phyloP scores from a whole-genome alignment of 2,329 filamentous ascomycete genomes.

The Colletotrichum caudatum region DNA sequence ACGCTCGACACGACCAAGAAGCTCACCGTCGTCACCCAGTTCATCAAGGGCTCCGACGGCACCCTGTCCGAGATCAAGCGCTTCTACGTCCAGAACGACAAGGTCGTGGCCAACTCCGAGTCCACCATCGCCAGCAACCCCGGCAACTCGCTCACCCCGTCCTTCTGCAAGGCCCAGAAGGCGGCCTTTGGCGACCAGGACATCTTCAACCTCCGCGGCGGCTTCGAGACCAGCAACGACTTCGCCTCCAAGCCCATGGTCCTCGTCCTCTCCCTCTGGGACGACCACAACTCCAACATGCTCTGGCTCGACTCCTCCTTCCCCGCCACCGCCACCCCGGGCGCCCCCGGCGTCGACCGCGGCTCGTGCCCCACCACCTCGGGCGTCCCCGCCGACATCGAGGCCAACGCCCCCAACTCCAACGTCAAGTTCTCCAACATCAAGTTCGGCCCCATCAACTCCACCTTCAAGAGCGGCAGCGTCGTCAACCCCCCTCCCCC shows the following conservation, averaged over 20 bases:
- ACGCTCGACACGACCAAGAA: slow-evolving; percentile 70
- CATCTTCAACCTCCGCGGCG: slow-evolving; percentile 68
- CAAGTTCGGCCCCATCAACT: slow-evolving; percentile 68
- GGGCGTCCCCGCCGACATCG: slow-evolving; percentile 64
- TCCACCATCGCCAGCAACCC: slow-evolving; percentile 54
- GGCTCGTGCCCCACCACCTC: slow-evolving; percentile 66
- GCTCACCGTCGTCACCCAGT: slow-evolving; percentile 76
- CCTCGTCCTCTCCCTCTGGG: slow-evolving; percentile 67
- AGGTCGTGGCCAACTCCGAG: slow-evolving; percentile 66
- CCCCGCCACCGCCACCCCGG: slow-evolving; percentile 58
- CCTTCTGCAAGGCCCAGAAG: slow-evolving; percentile 72
- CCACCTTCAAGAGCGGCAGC: slow-evolving; percentile 57
- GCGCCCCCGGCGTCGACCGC: slow-evolving; percentile 61
- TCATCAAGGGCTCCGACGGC: slow-evolving; percentile 62
- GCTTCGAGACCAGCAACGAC: slow-evolving; percentile 67
- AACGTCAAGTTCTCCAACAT: slow-evolving; percentile 67
- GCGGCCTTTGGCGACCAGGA: slow-evolving; percentile 65
- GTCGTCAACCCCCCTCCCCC: slow-evolving; percentile 11
- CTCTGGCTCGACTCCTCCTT: slow-evolving; percentile 79
- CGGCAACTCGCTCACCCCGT: slow-evolving; percentile 65
- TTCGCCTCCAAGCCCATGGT: slow-evolving; percentile 59
- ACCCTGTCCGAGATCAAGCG: slow-evolving; percentile 71
- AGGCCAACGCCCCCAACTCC: slow-evolving; percentile 59
- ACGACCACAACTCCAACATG: slow-evolving; percentile 59
- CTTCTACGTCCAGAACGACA: slow-evolving; percentile 73